A percentile compares a stretch with the other conserved stretches of the same genome.
Evolutionary conservation across 2,329 filamentous ascomycete genomes (phyloP).

Genomic region (Diaporthe citri): DNA sequence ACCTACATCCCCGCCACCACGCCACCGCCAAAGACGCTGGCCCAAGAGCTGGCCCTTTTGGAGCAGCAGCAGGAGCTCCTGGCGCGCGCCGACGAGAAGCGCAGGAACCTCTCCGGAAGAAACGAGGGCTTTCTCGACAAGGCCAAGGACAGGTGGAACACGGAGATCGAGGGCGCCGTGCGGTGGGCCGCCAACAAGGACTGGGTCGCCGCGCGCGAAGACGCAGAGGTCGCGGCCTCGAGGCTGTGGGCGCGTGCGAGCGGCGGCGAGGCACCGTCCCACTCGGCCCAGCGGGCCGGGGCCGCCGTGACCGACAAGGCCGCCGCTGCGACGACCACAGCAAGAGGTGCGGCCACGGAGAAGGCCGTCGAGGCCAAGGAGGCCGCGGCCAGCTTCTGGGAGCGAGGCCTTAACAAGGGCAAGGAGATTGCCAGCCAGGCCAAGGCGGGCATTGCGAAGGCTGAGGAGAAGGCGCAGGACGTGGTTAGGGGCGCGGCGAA

Average conservation of each 20-base stretch:
- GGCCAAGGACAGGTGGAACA: slow-evolving; percentile 83
- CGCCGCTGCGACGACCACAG: slow-evolving; percentile 42
- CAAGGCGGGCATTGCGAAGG: slow-evolving; percentile 51
- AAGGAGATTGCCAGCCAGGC: slow-evolving; percentile 55
- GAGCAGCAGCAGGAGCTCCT: slow-evolving; percentile 41
- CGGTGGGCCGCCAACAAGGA: slow-evolving; percentile 75
- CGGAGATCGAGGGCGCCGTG: slow-evolving; percentile 76
- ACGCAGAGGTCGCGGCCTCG: slow-evolving; percentile 63
- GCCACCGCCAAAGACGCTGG: slow-evolving; percentile 54
- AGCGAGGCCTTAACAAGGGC: slow-evolving; percentile 56
- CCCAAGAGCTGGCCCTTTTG: slow-evolving; percentile 39
- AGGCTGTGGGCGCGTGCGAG: slow-evolving; percentile 57
- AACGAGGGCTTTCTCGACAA: slow-evolving; percentile 71
- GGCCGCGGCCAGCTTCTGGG: slow-evolving; percentile 54
- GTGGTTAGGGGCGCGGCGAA: slow-evolving; percentile 45
- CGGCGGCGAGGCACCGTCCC: slow-evolving; percentile 51
- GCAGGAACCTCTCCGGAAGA: slow-evolving; percentile 8
- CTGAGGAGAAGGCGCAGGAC: slow-evolving; percentile 52
- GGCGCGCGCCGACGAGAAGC: slow-evolving; percentile 29
- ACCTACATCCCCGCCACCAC: slow-evolving; percentile 59
- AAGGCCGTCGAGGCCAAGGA: slow-evolving; percentile 53
- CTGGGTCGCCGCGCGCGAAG: slow-evolving; percentile 73
- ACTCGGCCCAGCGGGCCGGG: slow-evolving; percentile 50
- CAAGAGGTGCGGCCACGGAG: slow-evolving; percentile 42
- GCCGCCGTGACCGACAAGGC: slow-evolving; percentile 38